phyloP scores from a whole-genome alignment of 2,329 filamentous ascomycete species.

The Nemania sp. region DNA sequence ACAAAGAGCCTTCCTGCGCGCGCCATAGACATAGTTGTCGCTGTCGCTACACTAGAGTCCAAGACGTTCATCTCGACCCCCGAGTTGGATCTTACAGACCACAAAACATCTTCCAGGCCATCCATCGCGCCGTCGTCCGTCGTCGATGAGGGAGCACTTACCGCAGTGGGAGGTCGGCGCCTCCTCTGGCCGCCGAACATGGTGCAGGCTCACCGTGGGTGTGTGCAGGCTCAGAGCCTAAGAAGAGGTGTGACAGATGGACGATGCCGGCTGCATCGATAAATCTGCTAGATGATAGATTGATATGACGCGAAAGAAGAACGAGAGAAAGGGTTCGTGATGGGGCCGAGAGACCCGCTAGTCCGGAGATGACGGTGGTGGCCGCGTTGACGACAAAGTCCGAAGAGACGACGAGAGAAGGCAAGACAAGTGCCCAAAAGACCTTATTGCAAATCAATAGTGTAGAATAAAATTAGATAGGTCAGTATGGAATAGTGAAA shows the following conservation, averaged over 20 bases:
- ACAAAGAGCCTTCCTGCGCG: too few species aligned
- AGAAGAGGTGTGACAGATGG: constrained; percentile 21
- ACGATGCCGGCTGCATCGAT: constrained; percentile 33
- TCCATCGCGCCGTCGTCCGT: not conserved
- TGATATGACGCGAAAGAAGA: not conserved
- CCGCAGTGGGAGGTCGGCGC: constrained; percentile 52
- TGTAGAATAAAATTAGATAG: too few species aligned
- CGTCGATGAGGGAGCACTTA: constrained; percentile 42
- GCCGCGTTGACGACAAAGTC: not conserved
- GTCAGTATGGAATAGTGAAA: too few species aligned
- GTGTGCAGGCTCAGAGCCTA: constrained; percentile 31
- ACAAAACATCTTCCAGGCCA: too few species aligned
- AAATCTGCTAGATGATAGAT: constrained; percentile 19
- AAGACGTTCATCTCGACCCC: too few species aligned
- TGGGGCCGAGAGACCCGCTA: constrained; percentile 16
- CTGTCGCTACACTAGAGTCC: too few species aligned
- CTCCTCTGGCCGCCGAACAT: constrained; percentile 58
- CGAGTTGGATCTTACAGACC: too few species aligned
- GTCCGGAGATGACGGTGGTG: too few species aligned
- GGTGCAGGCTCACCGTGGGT: constrained; percentile 23
- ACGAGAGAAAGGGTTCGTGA: constrained; percentile 4
- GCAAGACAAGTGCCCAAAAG: not conserved
- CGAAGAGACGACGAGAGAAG: not conserved
- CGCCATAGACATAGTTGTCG: too few species aligned
- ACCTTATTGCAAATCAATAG: too few species aligned